phyloP scores from a whole-genome alignment of 345 rosid species.

The Aethionema arabicum region DNA sequence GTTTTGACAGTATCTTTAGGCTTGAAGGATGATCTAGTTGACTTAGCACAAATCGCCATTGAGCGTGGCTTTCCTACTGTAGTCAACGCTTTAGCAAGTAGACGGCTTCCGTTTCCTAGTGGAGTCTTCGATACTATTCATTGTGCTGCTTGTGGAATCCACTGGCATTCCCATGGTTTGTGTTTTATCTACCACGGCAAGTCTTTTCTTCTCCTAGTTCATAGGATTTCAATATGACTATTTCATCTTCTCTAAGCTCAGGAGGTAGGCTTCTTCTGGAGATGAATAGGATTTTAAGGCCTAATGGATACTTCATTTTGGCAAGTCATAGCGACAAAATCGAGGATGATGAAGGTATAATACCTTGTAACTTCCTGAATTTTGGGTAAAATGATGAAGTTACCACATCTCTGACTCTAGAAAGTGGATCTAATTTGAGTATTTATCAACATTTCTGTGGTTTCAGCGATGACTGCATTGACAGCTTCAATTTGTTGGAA shows the following conservation, averaged over 20 bases:
- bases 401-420: background rate
- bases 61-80: slow-evolving; percentile 89
- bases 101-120: slow-evolving; percentile 93
- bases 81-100: slow-evolving; percentile 63
- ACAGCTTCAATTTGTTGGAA: slow-evolving; percentile 93
- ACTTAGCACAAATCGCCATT: slow-evolving; percentile 81
- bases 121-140: slow-evolving; percentile 89
- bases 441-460: background rate
- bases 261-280: slow-evolving; percentile 88
- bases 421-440: slow-evolving; percentile 6
- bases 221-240: slow-evolving; percentile 11
- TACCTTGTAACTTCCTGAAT: background rate
- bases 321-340: slow-evolving; percentile 69
- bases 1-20: slow-evolving; percentile 77
- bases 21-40: slow-evolving; percentile 87
- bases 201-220: background rate
- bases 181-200: slow-evolving; percentile 12
- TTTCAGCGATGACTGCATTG: slow-evolving; percentile 73
- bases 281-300: slow-evolving; percentile 91
- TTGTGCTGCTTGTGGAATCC: slow-evolving; percentile 71
- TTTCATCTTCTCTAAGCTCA: slow-evolving; percentile 32
- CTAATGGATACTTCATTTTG: slow-evolving; percentile 84
- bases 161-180: slow-evolving; percentile 84
- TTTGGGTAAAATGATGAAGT: background rate
- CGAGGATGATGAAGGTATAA: slow-evolving; percentile 83